Evolutionary conservation across 1,139 yeast species (phyloP).

Genomic region (Blastobotrys elegans): DNA sequence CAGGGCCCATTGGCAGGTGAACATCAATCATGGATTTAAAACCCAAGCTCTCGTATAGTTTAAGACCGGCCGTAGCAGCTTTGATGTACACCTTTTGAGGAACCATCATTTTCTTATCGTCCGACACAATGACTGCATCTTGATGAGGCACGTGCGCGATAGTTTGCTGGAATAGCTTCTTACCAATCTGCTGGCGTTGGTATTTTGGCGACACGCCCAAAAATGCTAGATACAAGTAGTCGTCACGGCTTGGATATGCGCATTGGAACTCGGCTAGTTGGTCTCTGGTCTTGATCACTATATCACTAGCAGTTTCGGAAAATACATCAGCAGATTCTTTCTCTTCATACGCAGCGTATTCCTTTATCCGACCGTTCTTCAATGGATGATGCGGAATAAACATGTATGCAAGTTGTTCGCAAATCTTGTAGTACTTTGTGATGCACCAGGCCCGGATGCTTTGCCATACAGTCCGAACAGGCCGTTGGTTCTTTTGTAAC

Average conservation of each 20-base stretch:
- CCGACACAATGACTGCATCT: neutral
- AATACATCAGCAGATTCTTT: neutral
- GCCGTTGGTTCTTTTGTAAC: neutral
- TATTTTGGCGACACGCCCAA: neutral
- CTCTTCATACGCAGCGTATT: neutral
- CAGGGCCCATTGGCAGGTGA: neutral
- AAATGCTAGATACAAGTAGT: neutral
- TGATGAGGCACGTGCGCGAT: neutral
- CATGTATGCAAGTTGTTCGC: neutral
- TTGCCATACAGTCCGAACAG: neutral
- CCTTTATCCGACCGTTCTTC: neutral
- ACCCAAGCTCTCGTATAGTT: neutral
- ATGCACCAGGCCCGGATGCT: neutral
- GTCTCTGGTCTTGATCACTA: neutral
- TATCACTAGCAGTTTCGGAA: neutral
- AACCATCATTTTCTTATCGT: neutral
- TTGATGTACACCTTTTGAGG: conserved; percentile 3
- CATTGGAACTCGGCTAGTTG: neutral
- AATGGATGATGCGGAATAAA: neutral
- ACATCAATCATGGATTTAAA: neutral
- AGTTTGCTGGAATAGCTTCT: neutral
- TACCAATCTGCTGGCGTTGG: neutral
- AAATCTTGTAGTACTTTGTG: neutral
- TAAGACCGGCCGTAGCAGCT: neutral
- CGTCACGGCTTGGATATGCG: neutral